Evolutionary conservation across 2,329 filamentous ascomycete genomes (phyloP).

Genomic region (Phaeosphaeria sp.): DNA sequence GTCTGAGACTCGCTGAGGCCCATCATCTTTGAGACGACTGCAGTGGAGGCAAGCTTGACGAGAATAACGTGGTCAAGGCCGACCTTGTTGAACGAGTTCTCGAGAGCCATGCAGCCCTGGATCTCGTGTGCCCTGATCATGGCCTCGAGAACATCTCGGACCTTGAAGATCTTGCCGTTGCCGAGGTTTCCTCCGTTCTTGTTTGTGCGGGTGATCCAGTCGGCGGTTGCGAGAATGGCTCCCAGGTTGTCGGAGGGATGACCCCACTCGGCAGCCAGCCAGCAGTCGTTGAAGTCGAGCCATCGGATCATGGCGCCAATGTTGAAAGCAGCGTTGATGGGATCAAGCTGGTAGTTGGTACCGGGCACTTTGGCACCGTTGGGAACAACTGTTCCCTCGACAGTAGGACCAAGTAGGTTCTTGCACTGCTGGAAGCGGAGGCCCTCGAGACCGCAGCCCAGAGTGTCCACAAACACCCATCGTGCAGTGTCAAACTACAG

Average conservation of each 20-base stretch:
- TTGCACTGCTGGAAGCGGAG: conserved; percentile 95
- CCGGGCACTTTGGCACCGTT: conserved; percentile 91
- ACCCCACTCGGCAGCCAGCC: conserved; percentile 98
- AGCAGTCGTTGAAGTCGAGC: conserved; percentile 99
- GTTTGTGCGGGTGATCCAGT: conserved; percentile 97
- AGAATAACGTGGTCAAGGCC: conserved; percentile 96
- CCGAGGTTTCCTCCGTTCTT: conserved; percentile 78
- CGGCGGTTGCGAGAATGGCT: conserved; percentile 93
- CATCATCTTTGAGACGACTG: conserved; percentile 94
- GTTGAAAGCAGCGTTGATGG: conserved; percentile 96
- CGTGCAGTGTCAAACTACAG: conserved; percentile 88
- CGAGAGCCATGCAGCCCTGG: conserved; percentile 92
- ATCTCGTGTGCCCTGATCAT: conserved; percentile 99
- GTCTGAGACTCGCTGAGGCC: conserved; percentile 89
- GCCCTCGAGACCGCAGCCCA: conserved; percentile 95
- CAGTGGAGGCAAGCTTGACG: conserved; percentile 95
- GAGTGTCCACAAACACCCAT: conserved; percentile 94
- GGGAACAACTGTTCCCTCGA: conserved; percentile 88
- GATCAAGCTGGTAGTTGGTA: conserved; percentile 92
- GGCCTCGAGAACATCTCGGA: conserved; percentile 89
- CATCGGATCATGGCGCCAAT: conserved; percentile 98
- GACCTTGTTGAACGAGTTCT: conserved; percentile 99
- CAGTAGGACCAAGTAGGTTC: conserved; percentile 90
- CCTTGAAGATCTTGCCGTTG: conserved; percentile 79
- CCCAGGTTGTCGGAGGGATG: conserved; percentile 98